phyloP scores from a whole-genome alignment of 495 filamentous ascomycete species.

The Penicillium antarcticum region DNA sequence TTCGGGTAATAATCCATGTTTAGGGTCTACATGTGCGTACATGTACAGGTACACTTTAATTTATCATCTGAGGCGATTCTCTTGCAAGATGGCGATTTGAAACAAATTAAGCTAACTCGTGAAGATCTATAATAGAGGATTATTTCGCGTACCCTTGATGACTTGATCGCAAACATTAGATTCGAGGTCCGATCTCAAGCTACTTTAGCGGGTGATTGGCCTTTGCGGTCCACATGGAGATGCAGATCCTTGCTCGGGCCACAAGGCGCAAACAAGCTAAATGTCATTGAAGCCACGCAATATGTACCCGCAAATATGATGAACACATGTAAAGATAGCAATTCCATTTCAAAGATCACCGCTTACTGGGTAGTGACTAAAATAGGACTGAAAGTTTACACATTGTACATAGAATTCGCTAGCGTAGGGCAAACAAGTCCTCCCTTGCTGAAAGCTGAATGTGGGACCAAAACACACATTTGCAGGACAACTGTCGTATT shows the following conservation, averaged over 20 bases:
- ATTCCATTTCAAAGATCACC: not conserved
- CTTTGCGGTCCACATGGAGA: slow-evolving; percentile 3
- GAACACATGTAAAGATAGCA: not conserved
- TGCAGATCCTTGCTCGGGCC: slow-evolving; percentile 6
- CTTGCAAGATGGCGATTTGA: not conserved
- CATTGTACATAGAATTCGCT: not conserved
- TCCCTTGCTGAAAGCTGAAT: slow-evolving; percentile 8
- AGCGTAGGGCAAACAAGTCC: not conserved
- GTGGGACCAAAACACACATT: slow-evolving; percentile 3
- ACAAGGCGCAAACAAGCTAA: slow-evolving; percentile 4
- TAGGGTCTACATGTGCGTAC: not conserved
- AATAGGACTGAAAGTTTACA: too few species aligned
- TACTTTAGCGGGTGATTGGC: not conserved
- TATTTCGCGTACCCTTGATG: not conserved
- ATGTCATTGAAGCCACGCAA: not conserved
- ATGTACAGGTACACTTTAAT: too few species aligned
- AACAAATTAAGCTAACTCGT: not conserved
- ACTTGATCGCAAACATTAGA: not conserved
- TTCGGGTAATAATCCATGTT: slow-evolving; percentile 1
- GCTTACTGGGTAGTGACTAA: too few species aligned
- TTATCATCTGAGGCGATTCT: not conserved
- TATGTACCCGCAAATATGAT: slow-evolving; percentile 1
- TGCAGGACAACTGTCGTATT: slow-evolving; percentile 1
- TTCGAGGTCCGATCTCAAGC: not conserved
- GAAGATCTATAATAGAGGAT: slow-evolving; percentile 1